Conservation (phyloP, 805 yeast genomes). For the Zygotorulaspora chibaensis region DNA sequence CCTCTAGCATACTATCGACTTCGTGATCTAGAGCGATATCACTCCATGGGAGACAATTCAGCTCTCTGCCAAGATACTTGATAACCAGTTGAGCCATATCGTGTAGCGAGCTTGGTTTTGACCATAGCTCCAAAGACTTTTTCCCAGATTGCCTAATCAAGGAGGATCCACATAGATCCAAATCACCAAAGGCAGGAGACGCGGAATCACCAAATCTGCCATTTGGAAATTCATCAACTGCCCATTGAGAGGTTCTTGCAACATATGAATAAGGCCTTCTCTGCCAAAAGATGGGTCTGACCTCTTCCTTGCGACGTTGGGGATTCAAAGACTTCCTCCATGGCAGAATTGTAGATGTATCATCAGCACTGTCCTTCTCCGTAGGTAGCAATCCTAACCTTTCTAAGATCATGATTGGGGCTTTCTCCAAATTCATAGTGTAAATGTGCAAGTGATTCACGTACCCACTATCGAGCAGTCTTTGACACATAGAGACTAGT, state of each 20-base stretch:
- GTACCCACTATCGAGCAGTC: conserved; percentile 62
- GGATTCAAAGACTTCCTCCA: conserved; percentile 91
- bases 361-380: conserved; percentile 34
- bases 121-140: conserved; percentile 84
- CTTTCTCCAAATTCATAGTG: conserved; percentile 94
- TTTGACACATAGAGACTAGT: conserved; percentile 76
- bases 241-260: conserved; percentile 81
- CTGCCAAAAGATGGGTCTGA: conserved; percentile 95
- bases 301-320: conserved; percentile 69
- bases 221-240: conserved; percentile 90
- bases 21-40: conserved; percentile 85
- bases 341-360: conserved; percentile 46
- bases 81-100: conserved; percentile 64
- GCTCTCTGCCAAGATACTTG: conserved; percentile 64
- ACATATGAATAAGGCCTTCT: conserved; percentile 87
- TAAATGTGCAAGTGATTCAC: conserved; percentile 90
- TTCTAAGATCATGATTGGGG: conserved; percentile 85
- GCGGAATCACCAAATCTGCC: conserved; percentile 99
- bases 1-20: conserved; percentile 54
- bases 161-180: conserved; percentile 75
- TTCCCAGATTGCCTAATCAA: conserved; percentile 78
- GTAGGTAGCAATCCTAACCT: conserved; percentile 51
- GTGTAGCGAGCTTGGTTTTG: conserved; percentile 56
- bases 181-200: conserved; percentile 94
- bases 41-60: conserved; percentile 86